phyloP scores from a whole-genome alignment of 192 early-diverging fungal genomes.

The Podochytrium sp. region DNA sequence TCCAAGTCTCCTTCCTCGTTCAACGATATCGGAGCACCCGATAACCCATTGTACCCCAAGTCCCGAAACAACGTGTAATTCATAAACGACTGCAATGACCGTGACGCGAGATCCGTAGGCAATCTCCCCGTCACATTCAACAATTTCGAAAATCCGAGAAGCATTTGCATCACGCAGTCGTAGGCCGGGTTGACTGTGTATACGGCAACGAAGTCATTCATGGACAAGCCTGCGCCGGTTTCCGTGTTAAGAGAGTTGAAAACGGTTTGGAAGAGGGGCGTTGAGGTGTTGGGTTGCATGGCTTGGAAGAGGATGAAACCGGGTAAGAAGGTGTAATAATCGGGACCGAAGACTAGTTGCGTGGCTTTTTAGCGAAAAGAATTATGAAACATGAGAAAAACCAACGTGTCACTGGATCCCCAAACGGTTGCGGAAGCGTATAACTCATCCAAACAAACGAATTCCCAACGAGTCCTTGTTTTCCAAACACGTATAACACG shows the following conservation, averaged over 20 bases:
- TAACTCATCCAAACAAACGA: slow-evolving; percentile 25
- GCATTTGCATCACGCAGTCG: slow-evolving; percentile 20
- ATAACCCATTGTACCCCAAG: slow-evolving; percentile 7
- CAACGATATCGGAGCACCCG: not conserved
- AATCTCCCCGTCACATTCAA: no score
- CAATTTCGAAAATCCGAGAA: slow-evolving; percentile 10
- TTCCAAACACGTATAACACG: not conserved
- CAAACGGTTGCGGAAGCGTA: slow-evolving; percentile 6
- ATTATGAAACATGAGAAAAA: not conserved
- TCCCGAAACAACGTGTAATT: slow-evolving; percentile 8
- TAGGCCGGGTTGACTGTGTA: slow-evolving; percentile 1
- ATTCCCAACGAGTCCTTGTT: slow-evolving; percentile 1
- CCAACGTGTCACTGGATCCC: slow-evolving; percentile 3
- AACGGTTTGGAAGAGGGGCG: not conserved
- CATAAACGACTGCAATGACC: slow-evolving; percentile 3
- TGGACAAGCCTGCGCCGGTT: not conserved
- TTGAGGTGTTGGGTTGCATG: slow-evolving; percentile 11
- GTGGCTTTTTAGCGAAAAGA: not conserved
- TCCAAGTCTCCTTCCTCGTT: slow-evolving; percentile 6
- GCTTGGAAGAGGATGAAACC: slow-evolving; percentile 4
- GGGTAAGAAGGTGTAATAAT: not conserved
- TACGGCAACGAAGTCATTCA: not conserved
- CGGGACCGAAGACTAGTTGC: slow-evolving; percentile 7
- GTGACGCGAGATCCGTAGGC: not conserved
- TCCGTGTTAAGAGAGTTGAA: not conserved